Conservation (phyloP, 768 basidiomycete genomes). For the Boletus subparvulus region DNA sequence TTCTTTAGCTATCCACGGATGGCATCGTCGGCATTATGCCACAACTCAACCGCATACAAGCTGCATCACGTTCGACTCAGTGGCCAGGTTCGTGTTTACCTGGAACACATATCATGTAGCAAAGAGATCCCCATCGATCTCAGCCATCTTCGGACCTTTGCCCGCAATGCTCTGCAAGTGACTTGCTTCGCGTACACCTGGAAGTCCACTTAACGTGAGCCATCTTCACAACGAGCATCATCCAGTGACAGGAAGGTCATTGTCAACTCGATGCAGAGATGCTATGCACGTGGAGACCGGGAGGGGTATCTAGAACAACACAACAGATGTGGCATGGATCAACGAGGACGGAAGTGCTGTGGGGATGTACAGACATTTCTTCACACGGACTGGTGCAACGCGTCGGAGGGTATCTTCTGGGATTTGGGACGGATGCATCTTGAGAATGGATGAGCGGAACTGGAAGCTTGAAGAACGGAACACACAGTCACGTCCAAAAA, state of each 20-base stretch:
- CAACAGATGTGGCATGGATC: too few species aligned
- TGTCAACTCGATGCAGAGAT: not conserved
- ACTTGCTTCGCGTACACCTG: not conserved
- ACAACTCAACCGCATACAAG: not conserved
- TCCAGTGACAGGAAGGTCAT: not conserved
- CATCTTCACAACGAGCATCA: not conserved
- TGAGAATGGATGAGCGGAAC: not conserved
- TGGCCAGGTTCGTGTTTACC: too few species aligned
- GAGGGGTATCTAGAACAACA: not conserved
- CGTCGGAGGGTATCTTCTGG: not conserved
- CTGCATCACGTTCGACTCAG: not conserved
- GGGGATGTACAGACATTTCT: not conserved
- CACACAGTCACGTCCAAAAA: not conserved
- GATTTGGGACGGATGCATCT: not conserved
- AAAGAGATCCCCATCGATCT: not conserved
- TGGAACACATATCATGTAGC: not conserved
- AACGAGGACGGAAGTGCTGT: not conserved
- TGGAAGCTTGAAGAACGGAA: not conserved
- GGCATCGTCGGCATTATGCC: not conserved
- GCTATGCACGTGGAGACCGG: conserved; percentile 2
- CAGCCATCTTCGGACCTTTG: not conserved
- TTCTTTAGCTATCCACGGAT: not conserved
- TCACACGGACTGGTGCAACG: too few species aligned
- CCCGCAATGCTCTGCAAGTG: not conserved
- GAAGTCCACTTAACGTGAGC: not conserved